Conservation (phyloP, 1,284 basidiomycete species). For the Apiotrichum gamsii region DNA sequence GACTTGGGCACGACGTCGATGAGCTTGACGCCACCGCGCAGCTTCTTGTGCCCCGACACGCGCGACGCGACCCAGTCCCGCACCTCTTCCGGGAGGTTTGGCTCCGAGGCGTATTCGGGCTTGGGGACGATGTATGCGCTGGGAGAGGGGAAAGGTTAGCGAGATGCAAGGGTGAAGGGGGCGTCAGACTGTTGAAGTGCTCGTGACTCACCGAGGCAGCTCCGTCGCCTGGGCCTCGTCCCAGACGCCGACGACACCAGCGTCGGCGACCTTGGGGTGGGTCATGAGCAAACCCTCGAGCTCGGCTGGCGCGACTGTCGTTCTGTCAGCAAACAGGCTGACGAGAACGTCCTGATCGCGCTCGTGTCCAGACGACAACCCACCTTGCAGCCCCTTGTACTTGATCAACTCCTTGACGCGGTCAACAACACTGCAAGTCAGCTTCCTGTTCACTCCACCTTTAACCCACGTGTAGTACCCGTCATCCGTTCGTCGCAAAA, state of each 20-base stretch:
- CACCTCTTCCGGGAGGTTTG: too few relatives aligned
- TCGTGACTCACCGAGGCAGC: neutral
- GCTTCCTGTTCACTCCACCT: conserved; percentile 62
- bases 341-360: too few relatives aligned
- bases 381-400: conserved; percentile 53
- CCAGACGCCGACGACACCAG: conserved; percentile 64
- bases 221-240: conserved; percentile 57
- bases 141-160: too few relatives aligned
- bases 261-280: conserved; percentile 64
- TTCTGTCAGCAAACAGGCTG: conserved; percentile 48
- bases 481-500: conserved; percentile 57
- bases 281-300: conserved; percentile 66
- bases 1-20: too few relatives aligned
- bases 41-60: too few relatives aligned
- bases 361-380: too few relatives aligned
- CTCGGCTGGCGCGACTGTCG: conserved; percentile 69
- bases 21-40: too few relatives aligned
- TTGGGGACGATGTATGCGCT: too few relatives aligned
- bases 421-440: conserved; percentile 46
- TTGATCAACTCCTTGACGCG: conserved; percentile 73
- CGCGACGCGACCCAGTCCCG: too few relatives aligned
- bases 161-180: too few relatives aligned
- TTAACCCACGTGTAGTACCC: conserved; percentile 52
- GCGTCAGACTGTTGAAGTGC: too few relatives aligned
- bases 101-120: too few relatives aligned